Evolutionary conservation across 2,329 filamentous ascomycete species (phyloP).

Genomic region (Penicillium thymicola): DNA sequence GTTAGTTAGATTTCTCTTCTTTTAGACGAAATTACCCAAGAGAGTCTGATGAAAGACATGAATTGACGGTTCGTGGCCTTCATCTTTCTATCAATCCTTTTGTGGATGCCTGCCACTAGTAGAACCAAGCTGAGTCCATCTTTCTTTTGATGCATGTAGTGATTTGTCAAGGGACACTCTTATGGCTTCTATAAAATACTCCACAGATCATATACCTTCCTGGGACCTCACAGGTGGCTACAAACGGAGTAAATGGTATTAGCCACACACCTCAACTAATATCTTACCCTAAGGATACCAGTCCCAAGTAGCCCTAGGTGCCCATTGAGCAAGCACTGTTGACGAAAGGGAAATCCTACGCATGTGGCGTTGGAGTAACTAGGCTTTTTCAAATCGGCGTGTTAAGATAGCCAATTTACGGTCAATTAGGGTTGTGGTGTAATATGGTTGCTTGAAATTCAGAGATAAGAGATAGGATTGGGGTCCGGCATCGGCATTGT

Average conservation of each 20-base stretch:
- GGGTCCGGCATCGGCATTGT: constrained; percentile 9
- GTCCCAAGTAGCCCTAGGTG: not conserved
- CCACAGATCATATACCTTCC: not conserved
- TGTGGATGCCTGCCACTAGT: not conserved
- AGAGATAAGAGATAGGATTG: constrained; percentile 2
- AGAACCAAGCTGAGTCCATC: not conserved
- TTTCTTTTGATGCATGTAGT: not conserved
- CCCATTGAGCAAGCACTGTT: not conserved
- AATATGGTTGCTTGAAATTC: not conserved
- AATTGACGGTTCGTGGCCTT: not conserved
- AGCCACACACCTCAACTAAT: not conserved
- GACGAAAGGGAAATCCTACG: no score
- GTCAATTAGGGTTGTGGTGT: not conserved
- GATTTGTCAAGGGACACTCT: not conserved
- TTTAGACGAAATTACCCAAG: not conserved
- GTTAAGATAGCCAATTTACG: no score
- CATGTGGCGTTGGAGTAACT: not conserved
- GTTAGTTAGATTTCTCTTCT: not conserved
- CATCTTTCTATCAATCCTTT: not conserved
- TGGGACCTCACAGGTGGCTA: not conserved
- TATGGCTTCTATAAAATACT: no score
- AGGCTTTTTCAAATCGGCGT: no score
- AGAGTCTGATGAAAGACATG: not conserved
- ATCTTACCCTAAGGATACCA: not conserved
- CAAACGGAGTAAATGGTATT: not conserved